Base-by-base conservation (phyloP, 2,329 filamentous ascomycete species). In the Onygenales sp. region DNA sequence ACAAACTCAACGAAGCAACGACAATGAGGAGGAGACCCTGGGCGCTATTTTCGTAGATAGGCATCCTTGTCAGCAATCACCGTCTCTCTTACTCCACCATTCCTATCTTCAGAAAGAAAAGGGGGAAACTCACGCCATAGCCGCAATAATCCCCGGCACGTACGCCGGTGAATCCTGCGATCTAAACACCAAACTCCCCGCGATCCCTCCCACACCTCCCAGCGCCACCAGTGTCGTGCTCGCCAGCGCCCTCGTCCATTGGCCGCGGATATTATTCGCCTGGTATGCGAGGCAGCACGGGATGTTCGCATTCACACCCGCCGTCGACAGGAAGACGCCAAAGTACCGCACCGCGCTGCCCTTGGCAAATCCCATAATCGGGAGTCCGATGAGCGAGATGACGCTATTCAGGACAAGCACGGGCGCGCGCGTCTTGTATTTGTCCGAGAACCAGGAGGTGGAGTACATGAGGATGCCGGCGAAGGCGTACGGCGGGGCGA, bases 181-280 rank as follows among this genome's bases (percentile, higher is more conserved):
- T 60, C 83, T 77, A 70, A 92, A 93, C 9, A 92, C 83, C 53
- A 88, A 74, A 59, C 80, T 82, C 31, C 87, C 87, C 1, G 81
- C 80, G 57, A 93, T 93, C 36, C 88, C 88, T 39, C 88, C 88
- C 31, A 94, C 74, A 2, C 86, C 87, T 6, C 87, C 87, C 49
- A 87, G 82, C 1, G 85, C 86, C 3, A 93, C 85, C 2, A 92
- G 77, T 0, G 84, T 85, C 2, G 88, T 86, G 55, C 82, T 87
- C 66, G 82, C 85, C 60, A 93, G 84, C 0, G 88, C 88, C 47
- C 89, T 82, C 73, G 92, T 94, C 87, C 88, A 94, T 71, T 93
- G 88, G 0, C 88, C 88, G 51, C 87, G 83, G 63, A 94, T 85
- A 69, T 94, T 94, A 71, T 92, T 93, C 42, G 87, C 87, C 72